These are phyloP conservation scores for Brassica napus DNA, from an alignment of 345 rosid species.

Conservation along the genomic window Da-Ae NC_063444.1:3492001-3492500, in stretches of 20 bases:
- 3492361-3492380: slow-evolving; percentile 47
- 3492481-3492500: slow-evolving; percentile 88
- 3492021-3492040: too few species aligned
- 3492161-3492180: background rate
- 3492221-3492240: background rate
- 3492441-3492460: slow-evolving; percentile 59
- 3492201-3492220: slow-evolving; percentile 8
- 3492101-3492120: slow-evolving; percentile 1
- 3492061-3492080: too few species aligned
- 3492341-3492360: slow-evolving; percentile 80
- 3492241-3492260: slow-evolving; percentile 15
- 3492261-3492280: slow-evolving; percentile 47
- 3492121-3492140: background rate
- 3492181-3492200: slow-evolving; percentile 18
- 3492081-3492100: too few species aligned
- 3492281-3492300: slow-evolving; percentile 56
- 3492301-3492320: slow-evolving; percentile 61
- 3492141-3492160: background rate
- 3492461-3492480: slow-evolving; percentile 77
- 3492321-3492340: slow-evolving; percentile 59
- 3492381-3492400: slow-evolving; percentile 77
- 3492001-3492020: too few species aligned
- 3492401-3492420: slow-evolving; percentile 75
- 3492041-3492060: too few species aligned
- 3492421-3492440: slow-evolving; percentile 76